Percentiles rank a stretch among this genome's conserved stretches.
phyloP scores from a whole-genome alignment of 2,329 filamentous ascomycete genomes.

The Corynespora cassiicola region DNA sequence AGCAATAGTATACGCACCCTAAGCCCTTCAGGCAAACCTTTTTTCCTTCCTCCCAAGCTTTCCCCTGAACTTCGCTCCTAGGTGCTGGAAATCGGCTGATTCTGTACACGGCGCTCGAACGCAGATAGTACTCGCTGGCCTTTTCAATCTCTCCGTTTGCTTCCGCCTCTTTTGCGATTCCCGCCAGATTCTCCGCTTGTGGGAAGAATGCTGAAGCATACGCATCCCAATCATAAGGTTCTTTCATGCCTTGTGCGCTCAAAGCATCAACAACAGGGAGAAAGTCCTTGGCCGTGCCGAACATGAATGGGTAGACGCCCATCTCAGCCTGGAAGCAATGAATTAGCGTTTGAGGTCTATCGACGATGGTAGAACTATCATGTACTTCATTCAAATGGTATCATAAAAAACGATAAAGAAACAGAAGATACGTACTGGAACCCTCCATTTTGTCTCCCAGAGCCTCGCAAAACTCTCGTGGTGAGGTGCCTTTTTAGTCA shows the following conservation, averaged over 20 bases:
- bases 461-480: constrained; percentile 55
- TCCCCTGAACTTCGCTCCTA: constrained; percentile 58
- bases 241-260: constrained; percentile 66
- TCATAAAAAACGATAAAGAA: neutral
- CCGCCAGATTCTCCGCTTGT: constrained; percentile 63
- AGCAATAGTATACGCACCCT: constrained; percentile 19
- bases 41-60: constrained; percentile 72
- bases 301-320: constrained; percentile 77
- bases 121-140: constrained; percentile 68
- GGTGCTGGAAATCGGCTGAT: constrained; percentile 73
- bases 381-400: neutral
- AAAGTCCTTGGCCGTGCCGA: constrained; percentile 72
- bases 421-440: constrained; percentile 57
- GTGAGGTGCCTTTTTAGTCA: constrained; percentile 50
- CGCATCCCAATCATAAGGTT: constrained; percentile 66
- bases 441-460: constrained; percentile 81
- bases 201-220: constrained; percentile 70
- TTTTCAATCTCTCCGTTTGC: constrained; percentile 56
- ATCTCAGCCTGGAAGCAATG: constrained; percentile 48
- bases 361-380: neutral
- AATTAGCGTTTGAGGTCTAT: neutral
- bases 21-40: constrained; percentile 65
- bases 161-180: constrained; percentile 59
- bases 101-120: constrained; percentile 66
- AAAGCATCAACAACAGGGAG: constrained; percentile 71